Evolutionary conservation across 116 monocot genomes (phyloP), one percentile per base, ranked within the genome.

Genomic region (Iris pallida): DNA sequence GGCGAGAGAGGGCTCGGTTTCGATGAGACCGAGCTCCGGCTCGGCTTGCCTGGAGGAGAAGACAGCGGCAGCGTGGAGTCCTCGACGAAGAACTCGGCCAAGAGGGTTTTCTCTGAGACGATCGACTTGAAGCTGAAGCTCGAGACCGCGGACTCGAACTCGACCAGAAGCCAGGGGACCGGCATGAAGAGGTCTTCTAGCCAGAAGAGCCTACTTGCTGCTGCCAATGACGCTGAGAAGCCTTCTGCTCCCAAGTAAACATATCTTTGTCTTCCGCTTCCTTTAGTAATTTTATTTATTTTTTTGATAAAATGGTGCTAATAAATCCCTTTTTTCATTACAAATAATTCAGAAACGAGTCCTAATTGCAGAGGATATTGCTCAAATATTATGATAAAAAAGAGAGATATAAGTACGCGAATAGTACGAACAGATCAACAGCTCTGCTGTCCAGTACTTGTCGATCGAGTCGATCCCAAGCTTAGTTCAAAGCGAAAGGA

Each of bases 11-110:
- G 69, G 0, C 59, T 83, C 17, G 78, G 76, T 47, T 64, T 82
- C 54, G 86, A 83, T 72, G 92, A 78, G 47, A 88, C 93, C 1
- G 89, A 89, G 86, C 82, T 93, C 30, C 73, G 93, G 51, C 75
- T 93, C 7, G 93, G 93, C 3, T 69, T 89, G 55, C 93, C 93
- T 2, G 55, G 55, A 5, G 92, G 83, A 2, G 55, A 4, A 16
- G 15, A 30, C 30, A 30, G 55, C 11, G 55, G 49, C 49, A 30
- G 30, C 49, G 64, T 7, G 72, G 60, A 5, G 79, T 71, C 8
- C 4, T 17, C 53, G 46, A 53, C 16, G 62, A 84, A 68, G 76
- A 77, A 43, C 48, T 78, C 83, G 7, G 83, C 79, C 3, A 92
- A 92, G 78, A 68, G 92, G 14, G 92, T 78, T 14, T 86, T 86